Base-by-base conservation (phyloP, 2,329 filamentous ascomycete species). In the Pseudogymnoascus sp. region DNA sequence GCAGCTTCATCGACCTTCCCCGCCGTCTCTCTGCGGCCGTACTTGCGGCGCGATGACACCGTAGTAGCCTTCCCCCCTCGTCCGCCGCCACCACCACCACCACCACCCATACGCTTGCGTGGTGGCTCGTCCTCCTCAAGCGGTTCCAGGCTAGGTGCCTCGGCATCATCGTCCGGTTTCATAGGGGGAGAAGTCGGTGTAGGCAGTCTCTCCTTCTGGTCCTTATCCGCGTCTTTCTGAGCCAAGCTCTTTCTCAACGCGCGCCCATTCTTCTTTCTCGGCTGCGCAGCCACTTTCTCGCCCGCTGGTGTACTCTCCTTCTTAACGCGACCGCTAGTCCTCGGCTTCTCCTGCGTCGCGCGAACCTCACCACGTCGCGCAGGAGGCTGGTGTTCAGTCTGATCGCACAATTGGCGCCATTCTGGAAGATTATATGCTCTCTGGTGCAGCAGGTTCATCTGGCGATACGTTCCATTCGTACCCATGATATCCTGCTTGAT, bases 401-500 rank as follows among this genome's bases (percentile, higher is more conserved):
- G 92, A 67, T 97, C 90, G 73, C 92, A 97, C 40, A 97, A 82
- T 63, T 90, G 84, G 69, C 92, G 91, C 94, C 94, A 99, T 75
- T 99, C 92, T 0, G 93, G 93, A 4, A 99, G 80, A 69, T 97
- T 99, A 78, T 99, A 99, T 12, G 92, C 92, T 73, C 94, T 85
- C 74, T 95, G 91, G 76, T 97, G 95, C 71, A 97, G 87, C 65
- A 99, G 92, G 73, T 99, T 99, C 72, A 94, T 91, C 75, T 99
- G 94, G 37, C 93, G 93, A 74, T 97, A 99, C 63, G 91, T 95
- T 63, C 94, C 95, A 73, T 93, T 91, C 61, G 90, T 91, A 44
- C 94, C 94, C 81, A 95, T 93, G 70, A 99, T 99, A 71, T 99
- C 94, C 75, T 99, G 94, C 73, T 92, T 96, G 74, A 99, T 97